Base-by-base conservation (phyloP, 257 asterid genomes). In the Lycium barbarum region DNA sequence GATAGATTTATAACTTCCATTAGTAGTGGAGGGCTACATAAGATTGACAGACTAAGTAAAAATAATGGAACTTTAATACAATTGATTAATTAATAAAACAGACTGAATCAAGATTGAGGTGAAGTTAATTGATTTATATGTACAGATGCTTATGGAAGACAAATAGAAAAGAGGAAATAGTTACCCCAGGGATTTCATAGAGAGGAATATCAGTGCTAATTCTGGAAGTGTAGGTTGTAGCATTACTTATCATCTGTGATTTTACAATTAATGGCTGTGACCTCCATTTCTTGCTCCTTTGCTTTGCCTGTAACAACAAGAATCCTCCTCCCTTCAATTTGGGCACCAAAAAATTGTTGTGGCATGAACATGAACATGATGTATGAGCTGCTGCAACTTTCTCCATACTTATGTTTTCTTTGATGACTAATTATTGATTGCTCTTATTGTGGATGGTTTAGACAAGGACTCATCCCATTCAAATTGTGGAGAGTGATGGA, bases 141-240 rank as follows among this genome's bases (percentile, higher is more conserved):
- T 40, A 51, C 20, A 74, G 3, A 47, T 49, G 59, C 38, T 1
- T 6, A 59, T 18, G 4, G 22, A 59, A 59, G 66, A 59, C 33
- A 72, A 72, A 15, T 38, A 2, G 45, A 38, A 79, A 40, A 26
- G 1, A 26, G 40, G 3, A 43, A 5, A 3, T 40, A 4, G 45
- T 40, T 95, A 97, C 99, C 95, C 90, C 93, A 3, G 95, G 95
- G 83, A 79, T 83, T 89, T 97, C 99, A 55, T 88, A 88, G 59
- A 97, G 94, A 84, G 99, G 93, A 71, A 94, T 86, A 40, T 95
- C 98, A n/a, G 99, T 95, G 80, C 91, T 89, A 80, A 95, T 92
- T 89, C 88, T 90, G 36, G 95, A 92, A 83, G 95, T 83, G 88
- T 93, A 97, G 83, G 96, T 92, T 1, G 85, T 68, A 54, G 81